Percentiles rank a stretch among this genome's conserved stretches.
Evolutionary conservation across 2,329 filamentous ascomycete genomes (phyloP).

Genomic region (Stachybotrys chlorohalonatus): DNA sequence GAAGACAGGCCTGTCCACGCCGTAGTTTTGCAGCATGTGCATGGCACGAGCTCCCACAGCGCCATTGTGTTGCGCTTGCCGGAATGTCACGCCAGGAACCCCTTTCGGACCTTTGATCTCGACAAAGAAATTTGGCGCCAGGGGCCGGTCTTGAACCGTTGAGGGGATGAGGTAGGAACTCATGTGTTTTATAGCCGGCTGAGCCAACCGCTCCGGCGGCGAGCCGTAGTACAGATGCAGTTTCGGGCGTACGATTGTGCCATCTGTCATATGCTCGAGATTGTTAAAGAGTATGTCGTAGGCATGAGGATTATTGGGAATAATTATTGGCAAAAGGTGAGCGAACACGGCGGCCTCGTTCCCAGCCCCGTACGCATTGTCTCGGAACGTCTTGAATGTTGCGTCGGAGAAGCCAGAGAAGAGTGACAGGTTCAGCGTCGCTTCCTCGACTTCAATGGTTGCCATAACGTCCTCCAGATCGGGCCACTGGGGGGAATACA

Average conservation of each 20-base stretch:
- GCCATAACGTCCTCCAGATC: neutral
- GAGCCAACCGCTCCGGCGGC: slow-evolving; percentile 11
- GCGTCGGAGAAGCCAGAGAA: neutral
- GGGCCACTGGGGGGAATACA: slow-evolving; percentile 8
- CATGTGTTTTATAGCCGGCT: slow-evolving; percentile 10
- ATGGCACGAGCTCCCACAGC: slow-evolving; percentile 26
- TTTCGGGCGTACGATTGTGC: slow-evolving; percentile 13
- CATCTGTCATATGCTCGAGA: slow-evolving; percentile 23
- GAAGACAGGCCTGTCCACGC: slow-evolving; percentile 16
- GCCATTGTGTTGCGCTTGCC: slow-evolving; percentile 26
- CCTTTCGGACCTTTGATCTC: slow-evolving; percentile 25
- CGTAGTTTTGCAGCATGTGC: slow-evolving; percentile 25
- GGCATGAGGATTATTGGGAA: neutral
- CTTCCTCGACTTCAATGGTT: neutral
- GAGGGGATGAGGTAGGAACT: slow-evolving; percentile 17
- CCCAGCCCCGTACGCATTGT: neutral
- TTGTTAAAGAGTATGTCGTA: slow-evolving; percentile 19
- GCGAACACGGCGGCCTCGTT: neutral
- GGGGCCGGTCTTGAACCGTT: slow-evolving; percentile 13
- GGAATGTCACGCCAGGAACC: slow-evolving; percentile 13
- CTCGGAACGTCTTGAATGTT: neutral
- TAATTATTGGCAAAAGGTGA: neutral
- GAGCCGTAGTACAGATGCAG: slow-evolving; percentile 23
- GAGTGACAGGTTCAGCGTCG: neutral
- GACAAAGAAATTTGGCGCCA: slow-evolving; percentile 30